Evolutionary conservation across 495 filamentous ascomycete genomes (phyloP), one percentile per base, ranked within the genome.

Genomic region (Hyaloscypha variabilis): DNA sequence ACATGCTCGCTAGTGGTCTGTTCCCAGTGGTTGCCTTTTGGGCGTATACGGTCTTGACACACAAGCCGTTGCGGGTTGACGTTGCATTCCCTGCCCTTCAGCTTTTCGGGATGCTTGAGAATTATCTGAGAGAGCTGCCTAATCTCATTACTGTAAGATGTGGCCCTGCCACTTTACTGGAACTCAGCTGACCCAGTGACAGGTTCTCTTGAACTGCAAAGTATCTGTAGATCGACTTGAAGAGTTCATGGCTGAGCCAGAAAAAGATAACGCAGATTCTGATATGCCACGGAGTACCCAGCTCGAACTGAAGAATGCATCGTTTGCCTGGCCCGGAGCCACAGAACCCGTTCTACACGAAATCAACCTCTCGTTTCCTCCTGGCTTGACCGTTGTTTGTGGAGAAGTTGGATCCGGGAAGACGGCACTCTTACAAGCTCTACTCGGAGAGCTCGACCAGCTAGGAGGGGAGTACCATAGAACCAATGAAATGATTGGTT

Each of bases 401-500:
- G 92, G 92, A 6, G 88, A 90, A 67, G 92, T 95, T 0, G 92
- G 88, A 3, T 79, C 90, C 14, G 92, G 92, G 3, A 96, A 96
- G 74, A 90, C 90, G 1, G 91, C 91, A 17, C 76, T 96, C 29
- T 76, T 96, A 14, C 89, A 93, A 74, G 88, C 90, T 19, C 75
- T 94, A 3, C 79, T 96, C 5, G 91, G 92, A 0, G 92, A 96
- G 70, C 78, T 96, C 17, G 90, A 96, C 69, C 82, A 81, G 67
- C 72, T 83, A 19, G 72, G 74, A 14, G 92, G 92, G 8, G 78
- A 84, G 8, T 82, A 82, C 25, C 73, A 78, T 11, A 75, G 87
- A 19, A 86, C 91, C 3, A 84, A 83, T 26, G 87, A 89, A 58
- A 88, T 88, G 78, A 77, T 94, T 1, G 91, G 88, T 11, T 96